A percentile compares a stretch with the other conserved stretches of the same genome.
Conservation (phyloP, 2,329 filamentous ascomycete genomes). For the Tolypocladium pustulatum region DNA sequence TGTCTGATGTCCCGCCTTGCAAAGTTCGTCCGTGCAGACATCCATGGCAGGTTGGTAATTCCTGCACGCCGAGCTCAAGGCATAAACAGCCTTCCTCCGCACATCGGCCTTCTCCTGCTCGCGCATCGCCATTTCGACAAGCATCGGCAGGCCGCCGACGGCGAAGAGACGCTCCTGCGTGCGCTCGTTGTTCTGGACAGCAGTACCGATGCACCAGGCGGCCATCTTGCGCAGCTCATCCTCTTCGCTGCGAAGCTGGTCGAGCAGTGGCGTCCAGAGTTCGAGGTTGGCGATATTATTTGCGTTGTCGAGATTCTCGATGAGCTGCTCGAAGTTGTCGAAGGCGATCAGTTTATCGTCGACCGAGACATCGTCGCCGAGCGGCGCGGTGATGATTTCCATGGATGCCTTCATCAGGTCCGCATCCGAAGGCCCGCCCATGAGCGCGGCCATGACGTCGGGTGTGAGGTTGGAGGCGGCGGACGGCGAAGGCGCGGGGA, state of each 20-base stretch:
- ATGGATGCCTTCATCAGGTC: slow-evolving; percentile 86
- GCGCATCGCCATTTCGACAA: slow-evolving; percentile 55
- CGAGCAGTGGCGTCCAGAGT: slow-evolving; percentile 73
- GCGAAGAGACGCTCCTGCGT: slow-evolving; percentile 62
- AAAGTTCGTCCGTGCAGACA: slow-evolving; percentile 51
- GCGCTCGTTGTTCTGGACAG: slow-evolving; percentile 89
- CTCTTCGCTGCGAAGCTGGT: slow-evolving; percentile 57
- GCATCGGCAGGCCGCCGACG: slow-evolving; percentile 55
- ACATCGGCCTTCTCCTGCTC: slow-evolving; percentile 52
- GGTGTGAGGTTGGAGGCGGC: slow-evolving; percentile 44
- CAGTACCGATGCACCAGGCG: slow-evolving; percentile 89
- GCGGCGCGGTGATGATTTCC: slow-evolving; percentile 55
- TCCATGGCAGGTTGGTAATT: slow-evolving; percentile 85
- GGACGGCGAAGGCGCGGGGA: slow-evolving; percentile 18
- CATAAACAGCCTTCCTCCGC: slow-evolving; percentile 80
- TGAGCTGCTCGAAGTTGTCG: slow-evolving; percentile 89
- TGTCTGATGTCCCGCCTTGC: slow-evolving; percentile 42
- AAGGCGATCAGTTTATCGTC: slow-evolving; percentile 76
- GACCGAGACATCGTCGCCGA: slow-evolving; percentile 53
- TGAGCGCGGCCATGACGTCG: slow-evolving; percentile 62
- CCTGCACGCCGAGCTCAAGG: slow-evolving; percentile 72
- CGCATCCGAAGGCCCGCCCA: slow-evolving; percentile 79
- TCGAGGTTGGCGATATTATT: slow-evolving; percentile 77
- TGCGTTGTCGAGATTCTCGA: slow-evolving; percentile 90
- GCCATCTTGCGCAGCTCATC: slow-evolving; percentile 70